Evolutionary conservation across 495 filamentous ascomycete genomes (phyloP).

Genomic region (Penicillium paxilli): DNA sequence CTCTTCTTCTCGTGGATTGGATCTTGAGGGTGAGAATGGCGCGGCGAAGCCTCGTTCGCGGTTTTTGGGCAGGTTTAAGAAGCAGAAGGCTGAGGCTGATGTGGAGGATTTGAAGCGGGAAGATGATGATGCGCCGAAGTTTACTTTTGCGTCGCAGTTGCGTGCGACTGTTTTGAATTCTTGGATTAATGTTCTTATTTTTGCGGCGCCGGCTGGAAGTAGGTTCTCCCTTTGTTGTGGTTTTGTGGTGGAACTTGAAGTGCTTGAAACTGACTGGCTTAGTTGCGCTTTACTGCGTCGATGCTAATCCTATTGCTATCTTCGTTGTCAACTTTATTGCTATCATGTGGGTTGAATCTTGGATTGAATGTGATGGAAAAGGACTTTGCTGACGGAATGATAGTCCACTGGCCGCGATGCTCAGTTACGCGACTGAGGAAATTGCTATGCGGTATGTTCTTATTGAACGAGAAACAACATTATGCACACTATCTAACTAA

Average conservation of each 20-base stretch:
- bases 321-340: constrained; percentile 89
- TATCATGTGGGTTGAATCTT: constrained; percentile 55
- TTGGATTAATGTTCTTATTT: constrained; percentile 80
- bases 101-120: no score
- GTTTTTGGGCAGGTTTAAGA: constrained; percentile 19
- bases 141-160: constrained; percentile 69
- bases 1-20: constrained; percentile 10
- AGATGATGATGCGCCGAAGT: constrained; percentile 42
- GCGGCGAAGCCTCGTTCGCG: constrained; percentile 25
- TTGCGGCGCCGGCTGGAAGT: constrained; percentile 74
- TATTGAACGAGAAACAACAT: neutral
- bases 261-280: constrained; percentile 6
- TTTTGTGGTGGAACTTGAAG: neutral
- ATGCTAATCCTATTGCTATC: constrained; percentile 57
- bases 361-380: neutral
- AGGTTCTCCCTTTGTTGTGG: constrained; percentile 7
- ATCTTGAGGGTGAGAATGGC: constrained; percentile 5
- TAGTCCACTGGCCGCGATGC: constrained; percentile 54
- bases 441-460: constrained; percentile 46
- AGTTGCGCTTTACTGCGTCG: constrained; percentile 67
- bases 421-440: constrained; percentile 57
- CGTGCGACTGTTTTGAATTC: constrained; percentile 71
- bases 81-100: neutral
- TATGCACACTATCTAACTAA: neutral
- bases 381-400: constrained; percentile 4